Evolutionary conservation across 768 basidiomycete genomes (phyloP).

Genomic region (Collybia mongolica): DNA sequence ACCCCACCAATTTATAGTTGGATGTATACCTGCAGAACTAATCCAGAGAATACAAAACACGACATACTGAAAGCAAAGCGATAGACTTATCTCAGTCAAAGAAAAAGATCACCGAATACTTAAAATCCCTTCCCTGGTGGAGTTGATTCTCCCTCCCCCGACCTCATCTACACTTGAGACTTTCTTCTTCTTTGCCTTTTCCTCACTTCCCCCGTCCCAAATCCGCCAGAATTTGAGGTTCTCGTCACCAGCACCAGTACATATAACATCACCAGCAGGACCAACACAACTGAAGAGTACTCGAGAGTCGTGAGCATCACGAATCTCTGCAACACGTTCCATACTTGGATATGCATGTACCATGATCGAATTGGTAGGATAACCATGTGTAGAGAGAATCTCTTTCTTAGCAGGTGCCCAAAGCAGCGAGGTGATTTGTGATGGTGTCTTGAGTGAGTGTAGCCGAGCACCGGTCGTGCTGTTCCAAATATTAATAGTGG

Average conservation of each 20-base stretch:
- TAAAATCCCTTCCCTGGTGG: slow-evolving; percentile 49
- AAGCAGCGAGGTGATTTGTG: slow-evolving; percentile 89
- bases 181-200: slow-evolving; percentile 50
- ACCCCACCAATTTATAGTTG: not conserved
- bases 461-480: slow-evolving; percentile 89
- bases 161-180: slow-evolving; percentile 31
- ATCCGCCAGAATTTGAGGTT: slow-evolving; percentile 96
- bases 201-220: slow-evolving; percentile 60
- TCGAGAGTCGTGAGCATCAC: slow-evolving; percentile 90
- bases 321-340: slow-evolving; percentile 77
- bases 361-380: slow-evolving; percentile 84
- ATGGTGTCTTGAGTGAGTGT: slow-evolving; percentile 81
- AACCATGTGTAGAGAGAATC: slow-evolving; percentile 90
- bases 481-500: slow-evolving; percentile 89
- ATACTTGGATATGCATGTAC: slow-evolving; percentile 85
- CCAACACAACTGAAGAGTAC: slow-evolving; percentile 84
- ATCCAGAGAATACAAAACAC: not conserved
- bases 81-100: not conserved
- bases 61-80: not conserved
- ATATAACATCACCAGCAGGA: slow-evolving; percentile 89
- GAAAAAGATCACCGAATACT: slow-evolving; percentile 34
- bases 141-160: slow-evolving; percentile 40
- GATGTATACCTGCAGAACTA: not conserved
- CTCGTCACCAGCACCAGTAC: slow-evolving; percentile 92
- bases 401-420: slow-evolving; percentile 90